Evolutionary conservation across 2,329 filamentous ascomycete species (phyloP).

Genomic region (Talaromyces sp.): DNA sequence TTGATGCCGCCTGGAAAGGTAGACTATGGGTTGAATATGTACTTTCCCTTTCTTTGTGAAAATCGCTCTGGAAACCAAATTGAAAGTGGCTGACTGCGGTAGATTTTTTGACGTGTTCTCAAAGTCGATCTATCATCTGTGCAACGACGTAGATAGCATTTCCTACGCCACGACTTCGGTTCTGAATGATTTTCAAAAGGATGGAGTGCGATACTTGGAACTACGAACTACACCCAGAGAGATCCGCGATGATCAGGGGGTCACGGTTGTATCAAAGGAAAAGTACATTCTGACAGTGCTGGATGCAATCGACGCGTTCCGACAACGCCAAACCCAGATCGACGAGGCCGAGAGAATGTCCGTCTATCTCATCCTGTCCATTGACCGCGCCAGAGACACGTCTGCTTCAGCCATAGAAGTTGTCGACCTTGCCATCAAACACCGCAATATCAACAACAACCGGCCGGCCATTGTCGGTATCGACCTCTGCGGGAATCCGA

Average conservation of each 20-base stretch:
- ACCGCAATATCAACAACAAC: slow-evolving; percentile 40
- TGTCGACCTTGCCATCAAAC: slow-evolving; percentile 57
- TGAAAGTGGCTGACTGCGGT: background rate
- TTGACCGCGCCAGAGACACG: slow-evolving; percentile 61
- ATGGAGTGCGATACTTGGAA: slow-evolving; percentile 74
- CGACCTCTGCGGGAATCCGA: slow-evolving; percentile 74
- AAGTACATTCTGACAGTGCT: slow-evolving; percentile 65
- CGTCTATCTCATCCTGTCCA: slow-evolving; percentile 64
- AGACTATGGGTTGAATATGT: slow-evolving; percentile 66
- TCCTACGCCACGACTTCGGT: slow-evolving; percentile 61
- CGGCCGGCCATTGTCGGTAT: slow-evolving; percentile 59
- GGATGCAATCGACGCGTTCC: slow-evolving; percentile 54
- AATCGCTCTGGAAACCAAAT: background rate
- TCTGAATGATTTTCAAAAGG: slow-evolving; percentile 59
- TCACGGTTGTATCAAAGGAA: slow-evolving; percentile 52
- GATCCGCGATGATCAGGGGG: slow-evolving; percentile 34
- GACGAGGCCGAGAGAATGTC: slow-evolving; percentile 43
- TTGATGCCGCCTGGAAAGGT: slow-evolving; percentile 67
- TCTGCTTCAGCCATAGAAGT: slow-evolving; percentile 57
- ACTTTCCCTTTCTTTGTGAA: slow-evolving; percentile 23
- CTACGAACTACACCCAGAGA: slow-evolving; percentile 73
- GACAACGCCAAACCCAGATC: slow-evolving; percentile 18
- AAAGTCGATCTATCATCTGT: slow-evolving; percentile 72
- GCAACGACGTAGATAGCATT: slow-evolving; percentile 58
- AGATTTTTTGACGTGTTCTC: slow-evolving; percentile 77